Evolutionary conservation across 2,329 filamentous ascomycete species (phyloP).

Genomic region (Aspergillus carbonarius): DNA sequence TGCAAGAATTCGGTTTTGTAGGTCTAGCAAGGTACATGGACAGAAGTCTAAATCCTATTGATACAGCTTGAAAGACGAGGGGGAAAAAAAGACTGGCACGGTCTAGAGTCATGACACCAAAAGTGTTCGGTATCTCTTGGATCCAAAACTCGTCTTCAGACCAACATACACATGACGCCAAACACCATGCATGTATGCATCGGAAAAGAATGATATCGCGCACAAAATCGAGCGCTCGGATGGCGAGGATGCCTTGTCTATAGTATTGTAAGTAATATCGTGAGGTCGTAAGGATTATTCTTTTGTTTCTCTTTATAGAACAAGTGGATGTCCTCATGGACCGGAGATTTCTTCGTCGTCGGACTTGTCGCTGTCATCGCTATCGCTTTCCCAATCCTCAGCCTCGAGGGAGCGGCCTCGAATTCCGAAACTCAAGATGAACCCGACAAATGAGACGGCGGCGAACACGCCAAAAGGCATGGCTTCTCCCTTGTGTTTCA

Average conservation of each 20-base stretch:
- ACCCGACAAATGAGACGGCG: conserved; percentile 76
- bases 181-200: neutral
- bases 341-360: conserved; percentile 45
- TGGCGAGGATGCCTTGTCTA: neutral
- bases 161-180: neutral
- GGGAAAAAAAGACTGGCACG: neutral
- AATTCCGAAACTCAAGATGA: conserved; percentile 76
- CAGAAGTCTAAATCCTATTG: neutral
- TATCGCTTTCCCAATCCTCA: conserved; percentile 52
- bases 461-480: conserved; percentile 87
- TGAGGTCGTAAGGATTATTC: neutral
- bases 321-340: neutral
- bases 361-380: conserved; percentile 44
- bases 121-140: neutral
- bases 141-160: neutral
- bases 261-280: neutral
- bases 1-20: neutral
- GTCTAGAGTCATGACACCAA: neutral
- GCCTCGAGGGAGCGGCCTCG: conserved; percentile 61
- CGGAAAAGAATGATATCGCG: neutral
- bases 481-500: conserved; percentile 77
- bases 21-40: neutral
- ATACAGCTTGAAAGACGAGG: neutral
- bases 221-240: too few relatives aligned
- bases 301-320: neutral